Evolutionary conservation across 352 stramenopile genomes (phyloP).

Genomic region (Nothophytophthora sp.): DNA sequence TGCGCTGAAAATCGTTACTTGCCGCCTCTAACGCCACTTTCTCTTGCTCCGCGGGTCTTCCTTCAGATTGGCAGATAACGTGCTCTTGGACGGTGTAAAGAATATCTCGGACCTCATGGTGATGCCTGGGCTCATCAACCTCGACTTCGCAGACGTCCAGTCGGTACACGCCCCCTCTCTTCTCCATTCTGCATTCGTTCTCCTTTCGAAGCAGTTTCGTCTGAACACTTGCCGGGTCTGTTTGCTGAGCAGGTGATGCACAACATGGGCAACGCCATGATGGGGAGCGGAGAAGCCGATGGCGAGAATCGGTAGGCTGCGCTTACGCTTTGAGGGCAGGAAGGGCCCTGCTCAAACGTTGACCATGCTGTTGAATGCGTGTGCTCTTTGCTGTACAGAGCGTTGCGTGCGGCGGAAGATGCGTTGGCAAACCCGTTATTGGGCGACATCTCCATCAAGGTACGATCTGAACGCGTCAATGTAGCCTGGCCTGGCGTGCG

Average conservation of each 20-base stretch:
- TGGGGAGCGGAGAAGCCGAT: conserved; percentile 91
- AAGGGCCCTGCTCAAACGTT: not conserved
- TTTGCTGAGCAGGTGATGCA: conserved; percentile 64
- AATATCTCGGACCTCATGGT: conserved; percentile 91
- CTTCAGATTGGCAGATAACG: conserved; percentile 77
- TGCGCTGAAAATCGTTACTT: not conserved
- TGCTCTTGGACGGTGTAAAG: conserved; percentile 86
- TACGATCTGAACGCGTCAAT: conserved; percentile 8
- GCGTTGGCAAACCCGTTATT: conserved; percentile 88
- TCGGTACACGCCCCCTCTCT: conserved; percentile 40
- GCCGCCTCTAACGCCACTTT: not conserved
- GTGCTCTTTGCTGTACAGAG: conserved; percentile 34
- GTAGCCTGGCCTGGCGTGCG: too few species aligned
- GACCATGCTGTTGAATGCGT: conserved; percentile 6
- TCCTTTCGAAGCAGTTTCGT: too few species aligned
- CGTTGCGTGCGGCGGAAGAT: conserved; percentile 81
- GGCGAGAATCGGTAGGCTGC: conserved; percentile 81
- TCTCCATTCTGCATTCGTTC: not conserved
- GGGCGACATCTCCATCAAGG: conserved; percentile 89
- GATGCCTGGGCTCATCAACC: conserved; percentile 87
- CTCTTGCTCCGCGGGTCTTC: not conserved
- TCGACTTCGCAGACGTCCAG: conserved; percentile 88
- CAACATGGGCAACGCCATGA: conserved; percentile 89
- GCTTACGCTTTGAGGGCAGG: not conserved
- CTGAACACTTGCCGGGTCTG: not conserved